These are phyloP conservation scores for Babesia divergens DNA, from an alignment of 169 alveolate genomes.

Conservation along the genomic window DNA sequence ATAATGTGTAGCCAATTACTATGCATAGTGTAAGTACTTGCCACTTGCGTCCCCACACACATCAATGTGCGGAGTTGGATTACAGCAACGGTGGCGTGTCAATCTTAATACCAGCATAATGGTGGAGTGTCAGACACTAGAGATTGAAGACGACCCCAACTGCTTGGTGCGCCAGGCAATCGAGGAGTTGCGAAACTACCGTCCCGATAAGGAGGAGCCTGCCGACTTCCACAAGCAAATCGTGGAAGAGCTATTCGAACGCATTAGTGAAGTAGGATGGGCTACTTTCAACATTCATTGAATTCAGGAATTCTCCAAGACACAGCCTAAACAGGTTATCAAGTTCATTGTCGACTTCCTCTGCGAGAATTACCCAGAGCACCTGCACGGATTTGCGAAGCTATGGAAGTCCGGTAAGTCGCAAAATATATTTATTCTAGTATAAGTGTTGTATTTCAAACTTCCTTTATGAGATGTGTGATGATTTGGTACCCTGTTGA, in stretches of 20 bases:
- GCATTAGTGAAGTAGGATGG: slow-evolving; percentile 47
- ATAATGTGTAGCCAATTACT: slow-evolving; percentile 9
- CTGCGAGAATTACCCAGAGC: slow-evolving; percentile 77
- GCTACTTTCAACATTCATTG: not conserved
- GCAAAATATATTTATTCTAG: no score
- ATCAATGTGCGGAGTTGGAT: not conserved
- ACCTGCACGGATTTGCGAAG: slow-evolving; percentile 72
- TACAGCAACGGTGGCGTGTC: no score
- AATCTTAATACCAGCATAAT: no score
- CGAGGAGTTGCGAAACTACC: slow-evolving; percentile 56
- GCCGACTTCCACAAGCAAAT: slow-evolving; percentile 45
- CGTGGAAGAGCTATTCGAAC: slow-evolving; percentile 48
- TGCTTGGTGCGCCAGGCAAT: slow-evolving; percentile 42
- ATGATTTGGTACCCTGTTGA: not conserved
- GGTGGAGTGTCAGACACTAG: slow-evolving; percentile 21
- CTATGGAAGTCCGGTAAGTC: slow-evolving; percentile 73
- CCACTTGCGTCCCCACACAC: slow-evolving; percentile 41
- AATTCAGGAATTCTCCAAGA: slow-evolving; percentile 59
- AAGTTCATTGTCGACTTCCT: slow-evolving; percentile 75
- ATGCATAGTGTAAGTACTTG: no score
- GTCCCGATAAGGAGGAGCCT: slow-evolving; percentile 19
- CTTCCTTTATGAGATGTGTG: not conserved
- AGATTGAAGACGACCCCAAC: slow-evolving; percentile 23
- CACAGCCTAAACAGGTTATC: slow-evolving; percentile 70
- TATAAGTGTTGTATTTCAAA: not conserved